Percentiles rank a stretch among this genome's conserved stretches.
Evolutionary conservation across 1,284 basidiomycete species (phyloP).

Genomic region (Hortiboletus rubellus): DNA sequence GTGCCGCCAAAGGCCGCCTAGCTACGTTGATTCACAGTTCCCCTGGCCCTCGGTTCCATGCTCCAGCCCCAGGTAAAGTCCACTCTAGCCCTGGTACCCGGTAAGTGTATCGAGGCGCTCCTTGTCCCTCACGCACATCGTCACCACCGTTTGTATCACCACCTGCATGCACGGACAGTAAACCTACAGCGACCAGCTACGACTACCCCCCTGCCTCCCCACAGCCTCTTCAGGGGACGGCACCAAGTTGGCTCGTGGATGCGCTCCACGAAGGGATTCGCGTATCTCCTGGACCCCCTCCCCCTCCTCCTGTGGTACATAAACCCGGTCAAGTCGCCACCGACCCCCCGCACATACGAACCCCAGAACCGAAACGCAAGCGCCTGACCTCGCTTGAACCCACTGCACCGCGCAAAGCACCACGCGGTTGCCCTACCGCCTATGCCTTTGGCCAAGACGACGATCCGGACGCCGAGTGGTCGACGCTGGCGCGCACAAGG

Average conservation of each 20-base stretch:
- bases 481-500: slow-evolving; percentile 42
- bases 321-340: not conserved
- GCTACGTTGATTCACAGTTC: slow-evolving; percentile 10
- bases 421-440: slow-evolving; percentile 16
- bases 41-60: not conserved
- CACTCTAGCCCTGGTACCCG: not conserved
- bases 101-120: slow-evolving; percentile 9
- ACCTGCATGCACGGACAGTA: not conserved
- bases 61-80: slow-evolving; percentile 17
- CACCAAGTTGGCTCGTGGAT: slow-evolving; percentile 9
- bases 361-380: slow-evolving; percentile 5
- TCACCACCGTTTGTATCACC: not conserved
- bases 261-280: not conserved
- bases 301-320: not conserved
- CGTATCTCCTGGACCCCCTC: not conserved
- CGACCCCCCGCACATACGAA: slow-evolving; percentile 5
- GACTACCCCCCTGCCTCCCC: not conserved
- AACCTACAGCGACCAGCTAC: not conserved
- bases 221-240: not conserved
- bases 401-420: not conserved
- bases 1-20: not conserved
- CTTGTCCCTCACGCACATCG: not conserved
- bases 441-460: slow-evolving; percentile 37
- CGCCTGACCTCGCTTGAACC: not conserved
- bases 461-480: slow-evolving; percentile 51